A percentile compares a stretch with the other conserved stretches of the same genome.
phyloP scores from a whole-genome alignment of 768 basidiomycete genomes.

The Tulasnella sp. region DNA sequence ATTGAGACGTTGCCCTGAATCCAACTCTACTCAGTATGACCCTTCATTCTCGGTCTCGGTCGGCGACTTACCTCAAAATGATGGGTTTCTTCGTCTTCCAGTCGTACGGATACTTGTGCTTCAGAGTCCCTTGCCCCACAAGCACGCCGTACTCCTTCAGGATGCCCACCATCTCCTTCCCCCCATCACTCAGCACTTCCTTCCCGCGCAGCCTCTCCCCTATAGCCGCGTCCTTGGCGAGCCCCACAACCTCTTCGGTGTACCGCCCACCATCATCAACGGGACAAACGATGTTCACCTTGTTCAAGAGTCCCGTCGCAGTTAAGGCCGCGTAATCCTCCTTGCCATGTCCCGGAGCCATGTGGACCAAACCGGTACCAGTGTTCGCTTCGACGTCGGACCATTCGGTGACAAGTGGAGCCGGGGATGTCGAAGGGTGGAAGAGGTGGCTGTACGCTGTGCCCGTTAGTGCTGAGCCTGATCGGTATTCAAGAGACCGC shows the following conservation, averaged over 20 bases:
- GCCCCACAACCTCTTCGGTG: constrained; percentile 41
- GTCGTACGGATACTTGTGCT: constrained; percentile 90
- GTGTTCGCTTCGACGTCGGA: constrained; percentile 72
- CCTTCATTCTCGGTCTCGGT: not conserved
- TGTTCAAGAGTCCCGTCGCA: constrained; percentile 36
- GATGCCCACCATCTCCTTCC: constrained; percentile 50
- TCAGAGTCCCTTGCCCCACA: constrained; percentile 55
- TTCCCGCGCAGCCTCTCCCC: constrained; percentile 46
- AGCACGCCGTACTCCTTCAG: constrained; percentile 42
- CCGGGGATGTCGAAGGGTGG: constrained; percentile 18
- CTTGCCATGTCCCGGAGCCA: constrained; percentile 85
- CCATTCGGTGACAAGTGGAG: constrained; percentile 48
- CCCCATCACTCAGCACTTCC: constrained; percentile 63
- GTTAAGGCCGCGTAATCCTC: constrained; percentile 79
- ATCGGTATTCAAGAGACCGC: not conserved
- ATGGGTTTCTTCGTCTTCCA: constrained; percentile 93
- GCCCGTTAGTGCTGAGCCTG: constrained; percentile 18
- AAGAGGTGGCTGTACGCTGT: constrained; percentile 20
- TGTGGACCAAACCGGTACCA: constrained; percentile 94
- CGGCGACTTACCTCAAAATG: constrained; percentile 60
- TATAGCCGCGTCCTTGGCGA: constrained; percentile 39
- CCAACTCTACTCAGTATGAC: not conserved
- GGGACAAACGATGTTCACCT: constrained; percentile 55
- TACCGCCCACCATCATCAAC: constrained; percentile 71
- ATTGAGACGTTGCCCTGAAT: constrained; percentile 80